Base-by-base conservation (phyloP, 2,329 filamentous ascomycete species). In the Stenocarpella maydis region DNA sequence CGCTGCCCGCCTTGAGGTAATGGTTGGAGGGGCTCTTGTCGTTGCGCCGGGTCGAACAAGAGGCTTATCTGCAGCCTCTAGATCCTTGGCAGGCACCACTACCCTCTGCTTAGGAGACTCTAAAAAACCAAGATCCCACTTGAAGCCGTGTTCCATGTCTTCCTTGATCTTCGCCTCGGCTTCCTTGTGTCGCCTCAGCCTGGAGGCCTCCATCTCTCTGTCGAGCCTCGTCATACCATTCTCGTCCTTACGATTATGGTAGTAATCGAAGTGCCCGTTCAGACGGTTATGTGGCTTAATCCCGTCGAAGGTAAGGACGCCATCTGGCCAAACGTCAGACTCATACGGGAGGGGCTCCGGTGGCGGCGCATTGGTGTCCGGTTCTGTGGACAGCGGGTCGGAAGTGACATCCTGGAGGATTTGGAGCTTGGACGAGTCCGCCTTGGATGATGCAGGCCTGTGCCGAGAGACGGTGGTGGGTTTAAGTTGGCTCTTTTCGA, bases 91-190 rank as follows among this genome's bases (percentile, higher is more conserved):
- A 68, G 75, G 78, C 71, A 79, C 80, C 52, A 76, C 78, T 61
- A 78, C 74, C 5, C 76, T 71, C 19, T 80, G 77, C 71, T 80
- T 82, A 52, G 81, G 83, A 68, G 88, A 85, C 52, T 85, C 78
- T 64, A 90, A 80, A 4, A 67, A 45, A 6, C 64, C 70, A 31
- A 71, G 39, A 28, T 71, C 70, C 67, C 67, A 71, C 19, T 34
- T 67, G 28, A 67, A 43, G 76, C 89, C 85, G 65, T 85, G 86
- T 43, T 90, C 88, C 64, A 92, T 85, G 71, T 92, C 88, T 73
- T 87, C 87, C 75, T 89, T 84, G 70, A 95, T 91, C 71, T 88
- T 86, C 61, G 90, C 87, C 71, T 95, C 90, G 2, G 90, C 85
- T 69, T 88, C 85, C 73, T 87, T 80, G 69, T 87, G 78, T 28